phyloP scores from a whole-genome alignment of 345 rosid genomes.

The Euphorbia pulcherrima region DNA sequence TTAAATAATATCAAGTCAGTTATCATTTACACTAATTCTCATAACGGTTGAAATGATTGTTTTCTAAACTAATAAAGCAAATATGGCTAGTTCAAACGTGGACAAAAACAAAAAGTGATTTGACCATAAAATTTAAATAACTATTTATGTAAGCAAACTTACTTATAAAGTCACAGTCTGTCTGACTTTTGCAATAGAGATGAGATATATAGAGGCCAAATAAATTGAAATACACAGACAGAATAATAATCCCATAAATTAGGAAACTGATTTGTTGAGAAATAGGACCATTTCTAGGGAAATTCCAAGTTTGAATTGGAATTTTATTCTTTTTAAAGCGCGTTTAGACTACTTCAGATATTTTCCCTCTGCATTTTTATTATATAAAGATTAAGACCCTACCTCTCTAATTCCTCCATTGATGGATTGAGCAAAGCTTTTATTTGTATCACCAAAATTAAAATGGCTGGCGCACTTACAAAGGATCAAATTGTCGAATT shows the following conservation, averaged over 20 bases:
- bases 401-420: neutral
- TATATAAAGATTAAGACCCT: neutral
- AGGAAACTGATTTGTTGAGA: neutral
- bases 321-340: constrained; percentile 12
- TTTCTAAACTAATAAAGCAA: too few species aligned
- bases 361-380: neutral
- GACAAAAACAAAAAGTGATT: too few species aligned
- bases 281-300: neutral
- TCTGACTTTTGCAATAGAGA: constrained; percentile 7
- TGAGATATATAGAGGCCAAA: too few species aligned
- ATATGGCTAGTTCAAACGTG: too few species aligned
- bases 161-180: neutral
- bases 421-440: too few species aligned
- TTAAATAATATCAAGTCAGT: too few species aligned
- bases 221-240: too few species aligned
- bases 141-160: neutral
- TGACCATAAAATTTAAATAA: too few species aligned
- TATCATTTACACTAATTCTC: too few species aligned
- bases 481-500: constrained; percentile 51
- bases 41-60: too few species aligned
- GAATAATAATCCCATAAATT: neutral
- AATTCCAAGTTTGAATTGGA: constrained; percentile 15
- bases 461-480: constrained; percentile 40
- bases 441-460: too few species aligned
- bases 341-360: constrained; percentile 15